Conservation (phyloP, 2,329 filamentous ascomycete species). For the Plectosphaerella sp. region DNA sequence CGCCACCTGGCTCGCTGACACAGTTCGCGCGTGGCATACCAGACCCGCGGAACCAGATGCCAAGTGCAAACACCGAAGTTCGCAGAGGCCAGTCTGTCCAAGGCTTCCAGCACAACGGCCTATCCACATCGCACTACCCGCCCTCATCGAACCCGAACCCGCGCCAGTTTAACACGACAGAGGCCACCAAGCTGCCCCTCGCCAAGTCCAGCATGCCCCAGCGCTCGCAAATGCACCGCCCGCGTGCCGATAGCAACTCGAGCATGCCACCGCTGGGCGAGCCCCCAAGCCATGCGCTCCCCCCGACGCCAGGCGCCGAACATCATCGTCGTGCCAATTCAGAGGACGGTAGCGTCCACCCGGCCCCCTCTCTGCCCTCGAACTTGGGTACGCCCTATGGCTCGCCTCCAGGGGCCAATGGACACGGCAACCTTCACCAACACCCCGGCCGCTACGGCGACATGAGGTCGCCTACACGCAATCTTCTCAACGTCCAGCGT, state of each 20-base stretch:
- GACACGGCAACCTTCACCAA: conserved; percentile 14
- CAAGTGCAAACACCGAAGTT: background rate
- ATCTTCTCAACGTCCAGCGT: background rate
- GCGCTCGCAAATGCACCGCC: conserved; percentile 18
- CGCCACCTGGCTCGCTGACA: conserved; percentile 6
- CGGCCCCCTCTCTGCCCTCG: conserved; percentile 6
- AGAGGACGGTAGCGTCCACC: conserved; percentile 20
- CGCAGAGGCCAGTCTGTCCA: background rate
- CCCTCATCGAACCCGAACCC: conserved; percentile 6
- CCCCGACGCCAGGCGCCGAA: conserved; percentile 14
- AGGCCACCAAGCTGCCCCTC: conserved; percentile 29
- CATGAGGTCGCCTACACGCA: background rate
- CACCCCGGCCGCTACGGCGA: background rate
- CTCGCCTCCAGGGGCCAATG: conserved; percentile 29
- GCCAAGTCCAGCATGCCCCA: conserved; percentile 19
- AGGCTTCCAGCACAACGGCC: background rate
- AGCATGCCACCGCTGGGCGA: conserved; percentile 16
- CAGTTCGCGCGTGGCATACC: conserved; percentile 10
- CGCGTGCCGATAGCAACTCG: conserved; percentile 17
- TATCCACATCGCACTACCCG: background rate
- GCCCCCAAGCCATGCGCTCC: conserved; percentile 12
- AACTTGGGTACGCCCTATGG: conserved; percentile 5
- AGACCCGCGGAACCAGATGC: conserved; percentile 1
- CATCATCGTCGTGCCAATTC: conserved; percentile 12
- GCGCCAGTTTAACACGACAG: conserved; percentile 21